Conservation (phyloP, 495 filamentous ascomycete species). For the Astrothelium subdiscretum region DNA sequence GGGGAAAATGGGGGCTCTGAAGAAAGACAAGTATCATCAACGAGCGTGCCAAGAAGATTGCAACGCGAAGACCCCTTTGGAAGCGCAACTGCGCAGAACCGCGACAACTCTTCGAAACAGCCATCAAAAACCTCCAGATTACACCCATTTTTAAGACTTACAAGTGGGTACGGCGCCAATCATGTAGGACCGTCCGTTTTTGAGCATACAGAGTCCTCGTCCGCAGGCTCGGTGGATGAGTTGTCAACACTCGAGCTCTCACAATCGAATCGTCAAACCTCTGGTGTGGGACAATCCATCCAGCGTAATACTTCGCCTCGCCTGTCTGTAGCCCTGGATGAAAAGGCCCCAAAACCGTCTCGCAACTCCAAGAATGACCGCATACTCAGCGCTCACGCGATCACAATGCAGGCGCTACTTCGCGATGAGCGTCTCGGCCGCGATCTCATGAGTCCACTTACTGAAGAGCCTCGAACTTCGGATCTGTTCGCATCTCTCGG, state of each 20-base stretch:
- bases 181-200: not conserved
- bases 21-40: not conserved
- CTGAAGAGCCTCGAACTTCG: not conserved
- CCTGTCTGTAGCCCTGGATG: not conserved
- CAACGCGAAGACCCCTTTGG: not conserved
- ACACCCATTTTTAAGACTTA: not conserved
- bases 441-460: not conserved
- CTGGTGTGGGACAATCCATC: not conserved
- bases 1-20: not conserved
- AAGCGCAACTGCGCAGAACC: not conserved
- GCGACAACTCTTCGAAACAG: not conserved
- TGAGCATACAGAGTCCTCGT: slow-evolving; percentile 6
- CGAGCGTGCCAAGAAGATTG: not conserved
- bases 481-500: not conserved
- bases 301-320: not conserved
- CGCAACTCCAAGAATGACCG: slow-evolving; percentile 10
- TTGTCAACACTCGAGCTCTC: slow-evolving; percentile 1
- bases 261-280: no score
- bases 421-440: slow-evolving; percentile 8
- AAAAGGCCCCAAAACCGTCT: not conserved
- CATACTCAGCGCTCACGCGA: slow-evolving; percentile 16
- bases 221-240: slow-evolving; percentile 15
- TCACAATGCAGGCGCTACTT: slow-evolving; percentile 19
- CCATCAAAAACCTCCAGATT: not conserved
- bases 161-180: not conserved